phyloP scores from a whole-genome alignment of 768 basidiomycete species.

The Suillus fuscotomentosus region DNA sequence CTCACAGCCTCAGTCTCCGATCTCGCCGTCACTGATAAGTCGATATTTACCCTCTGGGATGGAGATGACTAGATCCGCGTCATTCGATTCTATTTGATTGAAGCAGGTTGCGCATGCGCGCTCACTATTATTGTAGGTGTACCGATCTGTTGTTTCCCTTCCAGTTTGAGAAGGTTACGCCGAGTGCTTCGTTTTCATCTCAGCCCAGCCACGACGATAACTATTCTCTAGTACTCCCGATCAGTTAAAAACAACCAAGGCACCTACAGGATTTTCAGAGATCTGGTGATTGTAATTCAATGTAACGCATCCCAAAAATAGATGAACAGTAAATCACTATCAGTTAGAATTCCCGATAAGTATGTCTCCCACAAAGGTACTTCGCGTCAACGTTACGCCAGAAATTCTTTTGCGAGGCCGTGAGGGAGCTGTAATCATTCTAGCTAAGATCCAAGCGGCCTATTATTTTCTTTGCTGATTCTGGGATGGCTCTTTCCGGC shows the following conservation, averaged over 20 bases:
- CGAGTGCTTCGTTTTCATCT: neutral
- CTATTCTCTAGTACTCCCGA: neutral
- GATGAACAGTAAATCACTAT: slow-evolving; percentile 1
- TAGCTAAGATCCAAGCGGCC: slow-evolving; percentile 28
- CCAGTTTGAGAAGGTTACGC: neutral
- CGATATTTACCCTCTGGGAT: neutral
- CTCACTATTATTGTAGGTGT: neutral
- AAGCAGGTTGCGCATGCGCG: neutral
- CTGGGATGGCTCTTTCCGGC: slow-evolving; percentile 1
- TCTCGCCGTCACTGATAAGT: slow-evolving; percentile 9
- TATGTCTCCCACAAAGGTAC: slow-evolving; percentile 2
- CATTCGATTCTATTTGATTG: neutral
- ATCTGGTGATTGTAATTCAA: neutral
- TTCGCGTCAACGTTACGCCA: neutral
- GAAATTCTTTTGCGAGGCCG: neutral
- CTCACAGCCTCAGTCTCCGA: slow-evolving; percentile 26
- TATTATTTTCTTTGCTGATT: slow-evolving; percentile 16
- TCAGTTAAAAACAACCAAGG: slow-evolving; percentile 1
- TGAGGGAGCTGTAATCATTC: neutral
- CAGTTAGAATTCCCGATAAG: neutral
- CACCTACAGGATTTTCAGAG: slow-evolving; percentile 3
- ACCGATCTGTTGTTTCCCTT: neutral
- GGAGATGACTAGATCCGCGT: neutral
- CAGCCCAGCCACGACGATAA: neutral
- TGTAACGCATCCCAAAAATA: slow-evolving; percentile 4